Conservation (phyloP, 208 protist genomes). For the Leishmania arabica region DNA sequence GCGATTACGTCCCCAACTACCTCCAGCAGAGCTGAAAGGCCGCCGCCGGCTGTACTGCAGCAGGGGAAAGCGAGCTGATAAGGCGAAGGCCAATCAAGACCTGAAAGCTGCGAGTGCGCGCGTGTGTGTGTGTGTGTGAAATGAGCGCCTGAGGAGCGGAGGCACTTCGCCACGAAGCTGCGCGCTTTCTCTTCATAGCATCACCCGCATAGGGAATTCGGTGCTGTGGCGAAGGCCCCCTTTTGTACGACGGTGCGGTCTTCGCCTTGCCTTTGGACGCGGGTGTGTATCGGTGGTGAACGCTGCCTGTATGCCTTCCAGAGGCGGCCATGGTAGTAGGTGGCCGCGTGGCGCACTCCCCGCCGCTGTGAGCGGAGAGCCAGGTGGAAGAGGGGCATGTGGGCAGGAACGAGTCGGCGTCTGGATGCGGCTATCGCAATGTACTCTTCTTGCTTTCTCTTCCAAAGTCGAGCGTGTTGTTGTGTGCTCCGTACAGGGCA, state of each 20-base stretch:
- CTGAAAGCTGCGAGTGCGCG: background rate
- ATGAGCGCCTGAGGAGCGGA: background rate
- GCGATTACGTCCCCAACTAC: conserved; percentile 24
- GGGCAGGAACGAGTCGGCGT: background rate
- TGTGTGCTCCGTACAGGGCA: background rate
- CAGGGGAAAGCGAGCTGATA: background rate
- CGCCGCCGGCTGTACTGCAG: background rate
- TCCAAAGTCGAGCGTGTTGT: background rate
- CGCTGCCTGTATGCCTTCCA: background rate
- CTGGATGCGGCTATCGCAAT: background rate
- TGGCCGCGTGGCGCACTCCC: background rate
- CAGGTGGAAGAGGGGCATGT: no score
- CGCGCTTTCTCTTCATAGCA: background rate
- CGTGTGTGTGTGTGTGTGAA: no score
- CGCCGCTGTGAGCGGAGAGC: background rate
- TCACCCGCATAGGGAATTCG: background rate
- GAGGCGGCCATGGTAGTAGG: background rate
- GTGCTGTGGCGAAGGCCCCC: background rate
- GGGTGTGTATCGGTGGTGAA: background rate
- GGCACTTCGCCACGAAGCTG: background rate
- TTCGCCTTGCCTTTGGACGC: no score
- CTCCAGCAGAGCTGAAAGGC: conserved; percentile 9
- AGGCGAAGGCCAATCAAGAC: background rate
- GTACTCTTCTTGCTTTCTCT: background rate
- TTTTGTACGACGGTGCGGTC: no score